Conservation (phyloP, 202 grass and related monocot species). For the Brachypodium distachyon region DNA sequence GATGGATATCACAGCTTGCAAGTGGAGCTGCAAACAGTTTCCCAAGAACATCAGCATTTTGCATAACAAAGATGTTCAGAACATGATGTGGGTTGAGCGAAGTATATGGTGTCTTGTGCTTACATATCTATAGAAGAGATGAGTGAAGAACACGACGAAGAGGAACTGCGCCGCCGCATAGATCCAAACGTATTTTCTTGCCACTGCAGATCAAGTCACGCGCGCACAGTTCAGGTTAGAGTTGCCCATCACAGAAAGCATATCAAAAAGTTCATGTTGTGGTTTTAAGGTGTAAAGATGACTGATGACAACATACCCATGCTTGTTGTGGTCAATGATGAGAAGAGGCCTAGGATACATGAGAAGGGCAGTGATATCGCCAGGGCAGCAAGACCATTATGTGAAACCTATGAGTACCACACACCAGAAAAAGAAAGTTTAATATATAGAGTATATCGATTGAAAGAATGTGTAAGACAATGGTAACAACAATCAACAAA, state of each 20-base stretch:
- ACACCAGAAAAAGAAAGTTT: not conserved
- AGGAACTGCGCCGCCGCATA: conserved; percentile 63
- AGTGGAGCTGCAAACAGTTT: conserved; percentile 45
- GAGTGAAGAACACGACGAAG: conserved; percentile 76
- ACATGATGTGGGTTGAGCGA: not conserved
- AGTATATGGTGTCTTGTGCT: not conserved
- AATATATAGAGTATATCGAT: not conserved
- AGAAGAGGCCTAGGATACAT: conserved; percentile 74
- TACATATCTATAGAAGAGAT: conserved; percentile 84
- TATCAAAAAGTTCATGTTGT: not conserved
- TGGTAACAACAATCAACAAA: not conserved
- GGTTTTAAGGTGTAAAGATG: not conserved
- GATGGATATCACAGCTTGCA: conserved; percentile 87
- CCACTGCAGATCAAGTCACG: conserved; percentile 31
- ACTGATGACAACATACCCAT: conserved; percentile 46
- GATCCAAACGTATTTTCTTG: conserved; percentile 73
- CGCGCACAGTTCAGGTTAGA: not conserved
- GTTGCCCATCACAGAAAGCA: not conserved
- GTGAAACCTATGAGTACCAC: conserved; percentile 46
- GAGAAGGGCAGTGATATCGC: conserved; percentile 89
- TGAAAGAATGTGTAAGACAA: not conserved
- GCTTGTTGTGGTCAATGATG: conserved; percentile 63
- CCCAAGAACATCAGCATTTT: too few relatives aligned
- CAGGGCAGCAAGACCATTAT: conserved; percentile 55
- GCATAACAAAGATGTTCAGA: not conserved